phyloP scores from a whole-genome alignment of 495 filamentous ascomycete genomes.

The Neurospora sp. region DNA sequence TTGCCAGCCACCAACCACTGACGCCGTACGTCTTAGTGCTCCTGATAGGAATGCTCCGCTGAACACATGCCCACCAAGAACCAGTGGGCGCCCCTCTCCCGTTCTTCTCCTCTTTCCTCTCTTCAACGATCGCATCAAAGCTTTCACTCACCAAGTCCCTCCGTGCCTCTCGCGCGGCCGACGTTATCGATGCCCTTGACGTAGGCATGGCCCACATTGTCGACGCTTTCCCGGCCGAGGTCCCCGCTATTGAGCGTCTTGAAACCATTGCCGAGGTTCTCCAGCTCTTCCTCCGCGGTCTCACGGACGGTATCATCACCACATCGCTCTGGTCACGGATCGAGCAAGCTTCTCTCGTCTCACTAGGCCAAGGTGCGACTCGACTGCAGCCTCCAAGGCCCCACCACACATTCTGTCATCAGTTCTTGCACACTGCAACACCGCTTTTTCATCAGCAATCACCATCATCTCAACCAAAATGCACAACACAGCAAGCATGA shows the following conservation, averaged over 20 bases:
- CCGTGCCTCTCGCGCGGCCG: constrained; percentile 20
- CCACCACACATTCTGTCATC: constrained; percentile 13
- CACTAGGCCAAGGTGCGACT: constrained; percentile 22
- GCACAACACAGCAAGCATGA: no score
- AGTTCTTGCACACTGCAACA: no score
- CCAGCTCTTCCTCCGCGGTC: constrained; percentile 55
- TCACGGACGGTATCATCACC: constrained; percentile 68
- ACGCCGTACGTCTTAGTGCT: not conserved
- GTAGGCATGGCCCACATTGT: constrained; percentile 43
- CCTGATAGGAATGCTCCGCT: not conserved
- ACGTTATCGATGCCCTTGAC: constrained; percentile 60
- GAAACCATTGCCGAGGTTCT: constrained; percentile 62
- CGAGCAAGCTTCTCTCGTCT: constrained; percentile 46
- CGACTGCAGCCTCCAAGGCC: constrained; percentile 13
- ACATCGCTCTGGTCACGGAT: constrained; percentile 57
- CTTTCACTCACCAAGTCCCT: constrained; percentile 9
- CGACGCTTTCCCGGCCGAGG: constrained; percentile 47
- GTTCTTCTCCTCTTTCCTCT: not conserved
- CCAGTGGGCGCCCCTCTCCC: not conserved
- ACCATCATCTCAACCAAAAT: no score
- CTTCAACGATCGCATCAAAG: not conserved
- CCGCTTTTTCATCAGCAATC: no score
- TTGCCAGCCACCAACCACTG: not conserved
- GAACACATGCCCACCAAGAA: not conserved
- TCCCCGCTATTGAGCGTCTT: constrained; percentile 50